phyloP scores from a whole-genome alignment of 2,329 filamentous ascomycete species.

The Myriosclerotinia duriaeana region DNA sequence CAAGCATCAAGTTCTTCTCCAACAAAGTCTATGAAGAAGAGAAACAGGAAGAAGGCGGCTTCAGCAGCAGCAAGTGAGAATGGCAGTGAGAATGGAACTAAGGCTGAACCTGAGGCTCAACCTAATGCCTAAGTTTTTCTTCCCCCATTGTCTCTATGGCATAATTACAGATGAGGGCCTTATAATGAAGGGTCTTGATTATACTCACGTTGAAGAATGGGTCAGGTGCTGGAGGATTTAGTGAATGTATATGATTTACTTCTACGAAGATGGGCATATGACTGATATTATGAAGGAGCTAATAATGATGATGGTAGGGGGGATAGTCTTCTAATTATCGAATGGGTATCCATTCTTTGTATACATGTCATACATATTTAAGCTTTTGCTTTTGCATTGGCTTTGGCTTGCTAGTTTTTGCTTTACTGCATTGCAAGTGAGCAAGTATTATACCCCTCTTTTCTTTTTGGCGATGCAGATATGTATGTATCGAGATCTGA shows the following conservation, averaged over 20 bases:
- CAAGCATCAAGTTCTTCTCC: constrained; percentile 64
- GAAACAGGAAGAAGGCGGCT: constrained; percentile 2
- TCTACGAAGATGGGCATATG: constrained; percentile 12
- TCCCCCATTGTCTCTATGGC: neutral
- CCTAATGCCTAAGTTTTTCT: neutral
- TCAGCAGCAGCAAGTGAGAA: neutral
- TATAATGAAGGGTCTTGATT: too few species aligned
- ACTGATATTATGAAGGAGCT: constrained; percentile 12
- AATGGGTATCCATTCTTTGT: constrained; percentile 10
- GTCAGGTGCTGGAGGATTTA: neutral
- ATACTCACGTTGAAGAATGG: neutral
- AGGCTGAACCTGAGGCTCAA: neutral
- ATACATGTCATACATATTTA: constrained; percentile 5
- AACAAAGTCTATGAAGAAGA: constrained; percentile 53
- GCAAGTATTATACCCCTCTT: constrained; percentile 13
- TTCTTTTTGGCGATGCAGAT: constrained; percentile 2
- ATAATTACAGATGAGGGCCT: neutral
- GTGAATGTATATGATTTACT: constrained; percentile 5
- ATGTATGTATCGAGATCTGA: constrained; percentile 15
- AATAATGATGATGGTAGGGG: constrained; percentile 20
- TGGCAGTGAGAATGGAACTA: neutral
- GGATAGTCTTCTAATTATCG: constrained; percentile 15
- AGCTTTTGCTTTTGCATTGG: neutral
- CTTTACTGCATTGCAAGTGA: neutral
- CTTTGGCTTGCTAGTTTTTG: constrained; percentile 4